Base-by-base conservation (phyloP, 768 basidiomycete species). In the Daedaleopsis nitida region DNA sequence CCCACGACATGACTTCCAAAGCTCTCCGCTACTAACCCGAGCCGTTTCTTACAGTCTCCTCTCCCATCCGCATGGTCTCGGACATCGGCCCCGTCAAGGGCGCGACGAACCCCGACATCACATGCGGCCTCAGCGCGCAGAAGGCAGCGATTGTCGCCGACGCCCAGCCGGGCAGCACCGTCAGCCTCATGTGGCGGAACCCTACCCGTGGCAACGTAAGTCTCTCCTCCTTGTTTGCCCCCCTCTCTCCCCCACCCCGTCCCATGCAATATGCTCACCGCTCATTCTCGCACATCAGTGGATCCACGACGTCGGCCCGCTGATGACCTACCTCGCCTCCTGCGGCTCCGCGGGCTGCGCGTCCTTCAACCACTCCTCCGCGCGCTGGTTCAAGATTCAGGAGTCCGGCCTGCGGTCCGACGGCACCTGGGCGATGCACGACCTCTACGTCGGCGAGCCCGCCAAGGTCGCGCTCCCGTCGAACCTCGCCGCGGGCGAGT, bases 281-380 rank as follows among this genome's bases (percentile, higher is more conserved):
- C 27, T 32, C 19, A 3, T 19, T 3, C 17, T 5, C 8, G n/a
- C 14, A n/a, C 56, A n/a, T n/a, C n/a, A 80, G 75, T 83, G 81
- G 83, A 78, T 77, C 2, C 83, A 89, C 66, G 75, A 88, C 59
- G 85, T 76, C 23, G 90, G 91, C 5, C 90, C 91, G 8, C 76
- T 91, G 74, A 73, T 91, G 73, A 90, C 87, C 34, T 92, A 92
- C 68, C 80, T 92, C 81, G 81, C 88, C 1, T 74, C 77, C 21
- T 92, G 91, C 67, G 83, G 55, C 14, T 72, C 75, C 49, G 77
- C 78, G 0, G 76, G 83, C 3, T 92, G 91, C 72, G 80, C 81
- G 67, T 73, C 84, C 67, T 90, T 87, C 71, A 77, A 89, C 65
- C 70, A 84, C 7, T 76, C 82, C 9, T 68, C 77, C 8, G 87